Percentiles rank a stretch among this genome's conserved stretches.
Conservation (phyloP, 2,329 filamentous ascomycete species). For the Paecilomyces fulvus region DNA sequence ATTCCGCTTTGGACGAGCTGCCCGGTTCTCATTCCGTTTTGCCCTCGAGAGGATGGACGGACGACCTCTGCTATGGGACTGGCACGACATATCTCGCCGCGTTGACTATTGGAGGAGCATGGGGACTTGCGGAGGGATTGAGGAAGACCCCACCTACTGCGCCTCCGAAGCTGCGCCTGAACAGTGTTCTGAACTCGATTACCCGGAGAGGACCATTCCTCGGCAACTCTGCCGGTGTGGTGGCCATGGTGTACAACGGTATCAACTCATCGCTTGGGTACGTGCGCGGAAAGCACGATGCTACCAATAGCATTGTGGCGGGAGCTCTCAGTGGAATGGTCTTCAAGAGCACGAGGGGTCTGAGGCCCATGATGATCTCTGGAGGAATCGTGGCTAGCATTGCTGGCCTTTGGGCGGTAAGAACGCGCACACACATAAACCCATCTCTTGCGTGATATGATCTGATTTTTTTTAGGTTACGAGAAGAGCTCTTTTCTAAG, state of each 20-base stretch:
- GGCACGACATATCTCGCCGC: slow-evolving; percentile 90
- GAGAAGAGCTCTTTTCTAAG: slow-evolving; percentile 44
- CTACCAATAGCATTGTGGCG: slow-evolving; percentile 77
- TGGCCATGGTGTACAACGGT: slow-evolving; percentile 94
- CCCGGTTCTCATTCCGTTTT: slow-evolving; percentile 80
- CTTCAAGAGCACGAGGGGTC: slow-evolving; percentile 89
- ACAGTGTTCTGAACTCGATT: slow-evolving; percentile 89
- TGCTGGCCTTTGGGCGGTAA: slow-evolving; percentile 84
- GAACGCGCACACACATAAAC: slow-evolving; percentile 31
- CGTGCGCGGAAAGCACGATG: slow-evolving; percentile 75
- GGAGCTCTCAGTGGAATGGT: slow-evolving; percentile 84
- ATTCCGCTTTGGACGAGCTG: slow-evolving; percentile 76
- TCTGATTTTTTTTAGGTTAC: slow-evolving; percentile 33
- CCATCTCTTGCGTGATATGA: slow-evolving; percentile 8
- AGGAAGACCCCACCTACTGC: slow-evolving; percentile 60
- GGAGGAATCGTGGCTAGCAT: slow-evolving; percentile 79
- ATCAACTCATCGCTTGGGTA: slow-evolving; percentile 78
- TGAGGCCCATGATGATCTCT: slow-evolving; percentile 90
- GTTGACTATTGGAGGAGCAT: slow-evolving; percentile 74
- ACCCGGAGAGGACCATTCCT: slow-evolving; percentile 89
- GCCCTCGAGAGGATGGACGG: slow-evolving; percentile 92
- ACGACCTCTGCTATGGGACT: slow-evolving; percentile 96
- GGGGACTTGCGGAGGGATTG: slow-evolving; percentile 86
- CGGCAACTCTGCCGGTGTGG: slow-evolving; percentile 90
- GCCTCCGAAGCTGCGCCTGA: slow-evolving; percentile 83